Evolutionary conservation across 2,329 filamentous ascomycete genomes (phyloP).

Genomic region (Stemphylium vesicarium): DNA sequence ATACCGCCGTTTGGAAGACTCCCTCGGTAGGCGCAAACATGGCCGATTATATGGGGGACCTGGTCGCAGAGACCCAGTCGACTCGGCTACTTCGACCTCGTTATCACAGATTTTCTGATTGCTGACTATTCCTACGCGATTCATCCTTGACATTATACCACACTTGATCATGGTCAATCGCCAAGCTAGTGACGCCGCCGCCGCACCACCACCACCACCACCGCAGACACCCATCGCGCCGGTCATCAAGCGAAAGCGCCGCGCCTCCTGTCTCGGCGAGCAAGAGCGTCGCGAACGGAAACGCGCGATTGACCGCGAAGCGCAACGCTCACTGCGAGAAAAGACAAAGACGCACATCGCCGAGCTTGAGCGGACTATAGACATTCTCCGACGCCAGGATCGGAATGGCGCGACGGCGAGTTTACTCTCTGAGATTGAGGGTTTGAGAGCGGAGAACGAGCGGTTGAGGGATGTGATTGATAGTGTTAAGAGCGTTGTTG

Average conservation of each 20-base stretch:
- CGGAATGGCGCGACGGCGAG: slow-evolving; percentile 40
- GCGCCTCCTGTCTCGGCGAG: slow-evolving; percentile 43
- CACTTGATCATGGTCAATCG: slow-evolving; percentile 1
- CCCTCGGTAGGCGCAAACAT: not conserved
- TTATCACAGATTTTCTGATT: not conserved
- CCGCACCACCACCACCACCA: not conserved
- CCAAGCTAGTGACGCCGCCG: slow-evolving; percentile 32
- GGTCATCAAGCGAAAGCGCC: slow-evolving; percentile 38
- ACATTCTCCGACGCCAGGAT: slow-evolving; percentile 45
- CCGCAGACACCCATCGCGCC: slow-evolving; percentile 30
- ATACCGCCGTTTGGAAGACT: not conserved
- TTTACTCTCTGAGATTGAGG: slow-evolving; percentile 41
- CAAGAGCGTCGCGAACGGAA: slow-evolving; percentile 45
- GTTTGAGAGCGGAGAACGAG: slow-evolving; percentile 43
- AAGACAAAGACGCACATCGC: slow-evolving; percentile 49
- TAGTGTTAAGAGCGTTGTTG: slow-evolving; percentile 41
- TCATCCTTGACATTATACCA: slow-evolving; percentile 11
- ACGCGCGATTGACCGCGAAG: slow-evolving; percentile 46
- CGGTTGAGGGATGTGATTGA: slow-evolving; percentile 43
- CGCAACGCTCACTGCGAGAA: slow-evolving; percentile 44
- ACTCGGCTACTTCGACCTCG: not conserved
- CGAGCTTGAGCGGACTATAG: slow-evolving; percentile 45
- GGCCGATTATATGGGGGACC: not conserved
- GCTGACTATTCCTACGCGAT: not conserved
- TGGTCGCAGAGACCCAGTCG: not conserved